These are phyloP conservation scores for Pythium sukuiense DNA, from an alignment of 352 stramenopile genomes.

Conservation along the genomic window DNA sequence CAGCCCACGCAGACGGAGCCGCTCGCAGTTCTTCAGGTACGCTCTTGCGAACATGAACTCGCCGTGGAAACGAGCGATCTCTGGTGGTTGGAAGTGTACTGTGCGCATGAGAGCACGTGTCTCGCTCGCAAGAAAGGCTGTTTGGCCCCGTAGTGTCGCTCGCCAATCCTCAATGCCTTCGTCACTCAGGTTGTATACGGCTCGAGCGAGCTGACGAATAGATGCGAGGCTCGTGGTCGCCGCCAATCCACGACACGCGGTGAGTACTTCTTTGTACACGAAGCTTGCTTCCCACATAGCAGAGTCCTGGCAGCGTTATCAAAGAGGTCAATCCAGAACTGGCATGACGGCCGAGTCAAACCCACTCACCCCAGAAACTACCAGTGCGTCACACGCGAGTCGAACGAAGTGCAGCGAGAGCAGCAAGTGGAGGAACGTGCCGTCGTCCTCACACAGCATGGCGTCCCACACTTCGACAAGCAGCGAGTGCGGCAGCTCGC, in stretches of 20 bases:
- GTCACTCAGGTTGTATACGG: constrained; percentile 54
- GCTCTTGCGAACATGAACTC: constrained; percentile 70
- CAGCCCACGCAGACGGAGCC: constrained; percentile 48
- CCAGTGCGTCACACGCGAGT: constrained; percentile 36
- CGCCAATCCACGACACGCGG: constrained; percentile 35
- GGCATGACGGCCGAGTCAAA: not conserved
- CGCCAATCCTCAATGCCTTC: constrained; percentile 66
- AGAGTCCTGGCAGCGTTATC: constrained; percentile 30
- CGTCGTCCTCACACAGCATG: constrained; percentile 52
- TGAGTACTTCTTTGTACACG: constrained; percentile 66
- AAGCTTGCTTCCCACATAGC: constrained; percentile 69
- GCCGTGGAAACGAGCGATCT: constrained; percentile 57
- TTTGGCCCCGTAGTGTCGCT: constrained; percentile 42
- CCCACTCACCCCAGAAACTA: constrained; percentile 19
- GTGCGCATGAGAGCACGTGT: constrained; percentile 45
- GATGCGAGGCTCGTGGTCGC: constrained; percentile 29
- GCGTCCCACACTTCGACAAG: constrained; percentile 60
- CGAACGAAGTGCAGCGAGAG: constrained; percentile 60
- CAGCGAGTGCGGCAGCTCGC: constrained; percentile 45
- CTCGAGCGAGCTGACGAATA: constrained; percentile 40
- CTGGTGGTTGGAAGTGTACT: constrained; percentile 52
- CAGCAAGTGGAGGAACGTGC: constrained; percentile 61
- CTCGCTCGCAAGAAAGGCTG: constrained; percentile 52
- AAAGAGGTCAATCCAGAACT: not conserved
- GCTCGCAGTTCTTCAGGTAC: constrained; percentile 41